Evolutionary conservation across 768 basidiomycete species (phyloP).

Genomic region (Hygrophorus pudorinus): DNA sequence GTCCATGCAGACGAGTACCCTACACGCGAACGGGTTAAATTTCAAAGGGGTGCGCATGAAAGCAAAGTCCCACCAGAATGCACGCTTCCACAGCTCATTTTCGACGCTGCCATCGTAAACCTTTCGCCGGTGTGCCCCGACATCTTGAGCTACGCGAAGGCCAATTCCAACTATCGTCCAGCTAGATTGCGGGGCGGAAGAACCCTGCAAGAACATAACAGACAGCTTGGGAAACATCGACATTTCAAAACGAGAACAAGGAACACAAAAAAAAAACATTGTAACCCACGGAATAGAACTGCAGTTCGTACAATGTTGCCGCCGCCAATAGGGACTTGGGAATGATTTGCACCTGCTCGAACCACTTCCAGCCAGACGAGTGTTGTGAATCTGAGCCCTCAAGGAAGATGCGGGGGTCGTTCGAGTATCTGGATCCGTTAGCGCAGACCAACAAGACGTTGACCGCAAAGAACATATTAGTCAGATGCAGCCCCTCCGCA

Average conservation of each 20-base stretch:
- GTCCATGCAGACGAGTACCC: constrained; percentile 43
- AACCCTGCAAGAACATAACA: constrained; percentile 36
- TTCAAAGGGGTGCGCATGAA: background rate
- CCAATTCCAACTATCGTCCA: constrained; percentile 63
- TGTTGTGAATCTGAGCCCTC: constrained; percentile 31
- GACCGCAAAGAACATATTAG: constrained; percentile 34
- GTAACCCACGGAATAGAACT: constrained; percentile 49
- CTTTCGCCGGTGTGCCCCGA: constrained; percentile 54
- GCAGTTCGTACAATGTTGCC: constrained; percentile 63
- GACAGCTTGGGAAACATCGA: constrained; percentile 28
- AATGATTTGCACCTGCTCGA: constrained; percentile 53
- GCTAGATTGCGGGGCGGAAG: constrained; percentile 39
- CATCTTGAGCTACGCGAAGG: constrained; percentile 65
- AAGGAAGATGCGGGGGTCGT: constrained; percentile 52
- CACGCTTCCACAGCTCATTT: constrained; percentile 67
- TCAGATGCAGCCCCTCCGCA: constrained; percentile 36
- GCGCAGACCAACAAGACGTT: constrained; percentile 37
- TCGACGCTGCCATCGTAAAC: constrained; percentile 29
- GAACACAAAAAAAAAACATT: background rate
- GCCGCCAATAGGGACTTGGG: constrained; percentile 48
- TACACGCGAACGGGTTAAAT: constrained; percentile 10
- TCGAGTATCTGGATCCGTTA: constrained; percentile 26
- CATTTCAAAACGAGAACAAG: background rate
- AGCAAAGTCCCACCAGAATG: constrained; percentile 37
- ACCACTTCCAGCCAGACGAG: constrained; percentile 56